Base-by-base conservation (phyloP, 192 early-diverging fungal species). In the Backusella tarrabulga region DNA sequence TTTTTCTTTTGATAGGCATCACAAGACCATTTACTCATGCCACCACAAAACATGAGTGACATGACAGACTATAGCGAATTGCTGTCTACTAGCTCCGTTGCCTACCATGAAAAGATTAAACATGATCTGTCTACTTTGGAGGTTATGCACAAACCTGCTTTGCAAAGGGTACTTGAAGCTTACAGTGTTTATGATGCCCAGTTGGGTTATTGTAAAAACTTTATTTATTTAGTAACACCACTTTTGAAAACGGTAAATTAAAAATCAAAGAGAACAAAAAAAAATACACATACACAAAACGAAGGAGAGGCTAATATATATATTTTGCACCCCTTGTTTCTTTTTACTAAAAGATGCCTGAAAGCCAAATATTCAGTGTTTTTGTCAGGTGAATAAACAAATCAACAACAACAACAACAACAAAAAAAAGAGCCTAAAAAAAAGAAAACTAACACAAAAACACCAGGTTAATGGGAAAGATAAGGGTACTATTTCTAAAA, bases 121-220 rank as follows among this genome's bases (percentile, higher is more conserved):
- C 54, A 56, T 56, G 54, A 56, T 56, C 54, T 56, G 0, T 56
- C 54, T 11, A 23, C 23, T 23, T 9, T 56, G 1, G 9, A 56
- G 9, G 54, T 23, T 21, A 26, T 56, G 21, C 54, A 56, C 21
- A 56, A 56, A 56, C 54, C 54, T 11, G 88, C 87, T 69, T 87
- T 99, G 85, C 92, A 92, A 74, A 91, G 95, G 68, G 86, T 99
- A 15, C 85, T 97, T 52, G 97, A 94, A 81, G 95, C 95, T 8
- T 99, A 99, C 76, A 93, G 91, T 60, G 75, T 98, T n/a, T 99
- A 95, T 80, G 97, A 99, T 79, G 84, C 90, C 19, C 94, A 97
- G 77, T 92, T 99, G 41, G 97, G 97, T 14, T 99, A 99, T 77
- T 99, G 97, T 85, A 97, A 99, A 87, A 97, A 96, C 6, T 88